Base-by-base conservation (phyloP, 768 basidiomycete species). In the Amanita pseudoporphyria region DNA sequence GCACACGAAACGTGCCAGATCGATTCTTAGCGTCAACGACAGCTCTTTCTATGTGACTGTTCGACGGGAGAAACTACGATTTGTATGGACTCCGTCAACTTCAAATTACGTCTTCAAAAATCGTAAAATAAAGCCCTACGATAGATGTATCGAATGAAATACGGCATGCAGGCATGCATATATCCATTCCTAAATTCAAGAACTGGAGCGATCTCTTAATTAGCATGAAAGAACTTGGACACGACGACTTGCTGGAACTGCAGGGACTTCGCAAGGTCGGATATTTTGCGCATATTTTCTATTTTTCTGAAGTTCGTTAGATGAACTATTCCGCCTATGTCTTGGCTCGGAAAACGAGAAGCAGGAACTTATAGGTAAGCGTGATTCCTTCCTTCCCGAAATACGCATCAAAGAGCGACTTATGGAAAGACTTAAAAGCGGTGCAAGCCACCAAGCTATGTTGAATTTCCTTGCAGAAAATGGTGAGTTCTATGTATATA, bases 331-430 rank as follows among this genome's bases (percentile, higher is more conserved):
- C 47, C 72, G 72, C 6, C 65, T 67, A 21, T 56, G 60, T 9
- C 64, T 71, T 44, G 72, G 70, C 36, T 62, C 68, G 1, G 71
- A 74, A 56, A 67, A 68, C 1, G 65, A 67, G 9, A 59, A 74
- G 42, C 57, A 56, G 5, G 48, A 51, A 5, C 55, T 77, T 26
- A 57, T 75, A 12, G 56, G 67, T 13, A 64, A 60, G 32, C 61
- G 80, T 13, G 72, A 74, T 35, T 33, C 40, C 30, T 52, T 72
- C 45, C 60, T 79, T 42, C 76, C 77, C 33, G 77, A 76, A 6
- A 70, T 74, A 24, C 66, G 74, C 30, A 64, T 78, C 16, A 65
- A 67, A 49, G 68, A 71, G 46, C 67, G 72, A 42, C 66, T 77
- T 16, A 50, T 43, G 40, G 54, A 54, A 22, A 30, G 26, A 19